phyloP scores from a whole-genome alignment of 2,329 filamentous ascomycete species.

The Decorospora gaudefroyi region DNA sequence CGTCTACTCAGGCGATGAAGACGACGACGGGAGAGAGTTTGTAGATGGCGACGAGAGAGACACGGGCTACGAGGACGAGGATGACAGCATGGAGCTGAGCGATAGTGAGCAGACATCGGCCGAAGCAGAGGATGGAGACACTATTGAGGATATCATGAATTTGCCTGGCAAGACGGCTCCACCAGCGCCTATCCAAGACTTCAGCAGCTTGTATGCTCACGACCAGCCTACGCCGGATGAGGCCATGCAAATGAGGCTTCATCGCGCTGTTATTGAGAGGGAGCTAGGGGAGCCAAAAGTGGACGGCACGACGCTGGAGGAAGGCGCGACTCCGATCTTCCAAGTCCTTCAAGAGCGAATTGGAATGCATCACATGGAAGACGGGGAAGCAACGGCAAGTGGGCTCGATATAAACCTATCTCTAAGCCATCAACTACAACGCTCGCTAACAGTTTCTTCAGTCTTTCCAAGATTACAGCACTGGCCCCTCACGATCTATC shows the following conservation, averaged over 20 bases:
- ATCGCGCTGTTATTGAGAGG: slow-evolving; percentile 1
- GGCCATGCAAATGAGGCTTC: background rate
- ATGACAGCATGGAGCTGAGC: slow-evolving; percentile 25
- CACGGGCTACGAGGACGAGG: slow-evolving; percentile 24
- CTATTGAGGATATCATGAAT: slow-evolving; percentile 17
- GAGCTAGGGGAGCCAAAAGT: background rate
- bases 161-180: slow-evolving; percentile 1
- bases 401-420: background rate
- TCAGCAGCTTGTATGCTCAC: slow-evolving; percentile 1
- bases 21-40: background rate
- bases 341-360: background rate
- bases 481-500: background rate
- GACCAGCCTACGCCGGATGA: background rate
- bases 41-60: slow-evolving; percentile 12
- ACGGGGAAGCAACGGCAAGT: background rate
- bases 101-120: slow-evolving; percentile 3
- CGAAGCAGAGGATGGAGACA: background rate
- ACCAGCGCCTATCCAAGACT: background rate
- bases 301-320: background rate
- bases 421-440: background rate
- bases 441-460: background rate
- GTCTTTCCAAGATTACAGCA: background rate
- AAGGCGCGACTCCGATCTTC: background rate
- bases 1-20: background rate
- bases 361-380: background rate